These are phyloP conservation scores for Wickerhamomyces hampshirensis DNA, from an alignment of 805 yeast species.

Conservation along the genomic window DNA sequence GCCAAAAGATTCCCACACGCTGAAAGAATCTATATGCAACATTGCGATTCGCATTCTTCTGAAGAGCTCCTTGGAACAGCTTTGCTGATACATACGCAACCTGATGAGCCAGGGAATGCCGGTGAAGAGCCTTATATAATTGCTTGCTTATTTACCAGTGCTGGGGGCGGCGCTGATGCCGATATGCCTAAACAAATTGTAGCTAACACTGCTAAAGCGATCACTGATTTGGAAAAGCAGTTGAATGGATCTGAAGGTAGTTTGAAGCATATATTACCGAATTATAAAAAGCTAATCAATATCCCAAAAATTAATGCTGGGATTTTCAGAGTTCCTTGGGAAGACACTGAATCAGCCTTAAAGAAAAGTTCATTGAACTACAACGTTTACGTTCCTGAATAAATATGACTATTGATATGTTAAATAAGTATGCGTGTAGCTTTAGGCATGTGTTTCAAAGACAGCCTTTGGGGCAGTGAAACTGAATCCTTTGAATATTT, in stretches of 20 bases:
- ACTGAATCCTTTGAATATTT: conserved; percentile 38
- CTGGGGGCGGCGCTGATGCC: conserved; percentile 39
- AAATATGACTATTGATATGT: conserved; percentile 1
- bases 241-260: conserved; percentile 14
- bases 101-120: conserved; percentile 29
- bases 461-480: conserved; percentile 37
- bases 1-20: conserved; percentile 51
- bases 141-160: conserved; percentile 74
- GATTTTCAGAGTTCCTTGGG: conserved; percentile 78
- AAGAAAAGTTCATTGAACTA: conserved; percentile 29
- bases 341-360: conserved; percentile 52
- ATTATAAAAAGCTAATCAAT: conserved; percentile 34
- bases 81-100: conserved; percentile 35
- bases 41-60: conserved; percentile 22
- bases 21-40: conserved; percentile 38
- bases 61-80: conserved; percentile 50
- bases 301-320: conserved; percentile 85
- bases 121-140: conserved; percentile 22
- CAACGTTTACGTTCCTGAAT: conserved; percentile 42
- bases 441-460: conserved; percentile 24
- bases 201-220: conserved; percentile 43
- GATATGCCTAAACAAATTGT: conserved; percentile 45
- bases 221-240: conserved; percentile 41
- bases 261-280: conserved; percentile 6
- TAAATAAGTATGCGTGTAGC: too few relatives aligned